phyloP scores from a whole-genome alignment of 257 asterid species.

The Lycium barbarum region DNA sequence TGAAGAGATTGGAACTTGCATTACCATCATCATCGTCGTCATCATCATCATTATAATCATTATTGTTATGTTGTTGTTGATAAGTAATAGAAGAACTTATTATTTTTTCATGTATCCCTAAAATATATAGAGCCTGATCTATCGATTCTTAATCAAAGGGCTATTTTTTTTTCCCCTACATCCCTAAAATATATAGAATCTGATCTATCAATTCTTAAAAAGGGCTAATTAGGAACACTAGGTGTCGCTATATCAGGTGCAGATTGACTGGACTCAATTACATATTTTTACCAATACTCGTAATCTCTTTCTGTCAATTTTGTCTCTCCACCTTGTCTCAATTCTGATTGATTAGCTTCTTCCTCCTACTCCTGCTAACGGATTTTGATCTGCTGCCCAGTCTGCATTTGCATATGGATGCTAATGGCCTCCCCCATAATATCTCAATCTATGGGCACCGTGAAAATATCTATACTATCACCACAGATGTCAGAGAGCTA shows the following conservation, averaged over 20 bases:
- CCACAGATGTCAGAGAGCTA: not conserved
- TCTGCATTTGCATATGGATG: not conserved
- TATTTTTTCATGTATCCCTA: not conserved
- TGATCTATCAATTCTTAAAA: not conserved
- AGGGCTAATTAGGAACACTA: not conserved
- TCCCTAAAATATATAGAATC: not conserved
- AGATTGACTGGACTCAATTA: not conserved
- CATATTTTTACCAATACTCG: constrained; percentile 1
- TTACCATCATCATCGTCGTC: not conserved
- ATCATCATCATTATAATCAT: not conserved
- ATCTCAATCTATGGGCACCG: not conserved
- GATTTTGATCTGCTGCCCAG: not conserved
- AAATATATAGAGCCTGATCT: not conserved
- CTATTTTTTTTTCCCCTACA: too few relatives aligned
- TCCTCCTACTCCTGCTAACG: not conserved
- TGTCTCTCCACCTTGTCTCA: constrained; percentile 1
- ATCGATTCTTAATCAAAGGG: not conserved
- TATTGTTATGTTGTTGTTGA: not conserved
- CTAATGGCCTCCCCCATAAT: not conserved
- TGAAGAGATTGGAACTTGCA: constrained; percentile 6
- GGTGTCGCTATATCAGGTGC: not conserved
- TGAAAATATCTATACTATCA: not conserved
- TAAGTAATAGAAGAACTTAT: not conserved
- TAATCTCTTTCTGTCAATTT: not conserved
- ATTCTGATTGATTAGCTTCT: constrained; percentile 8